Evolutionary conservation across 1,284 basidiomycete species (phyloP).

Genomic region (Marasmius sp.): DNA sequence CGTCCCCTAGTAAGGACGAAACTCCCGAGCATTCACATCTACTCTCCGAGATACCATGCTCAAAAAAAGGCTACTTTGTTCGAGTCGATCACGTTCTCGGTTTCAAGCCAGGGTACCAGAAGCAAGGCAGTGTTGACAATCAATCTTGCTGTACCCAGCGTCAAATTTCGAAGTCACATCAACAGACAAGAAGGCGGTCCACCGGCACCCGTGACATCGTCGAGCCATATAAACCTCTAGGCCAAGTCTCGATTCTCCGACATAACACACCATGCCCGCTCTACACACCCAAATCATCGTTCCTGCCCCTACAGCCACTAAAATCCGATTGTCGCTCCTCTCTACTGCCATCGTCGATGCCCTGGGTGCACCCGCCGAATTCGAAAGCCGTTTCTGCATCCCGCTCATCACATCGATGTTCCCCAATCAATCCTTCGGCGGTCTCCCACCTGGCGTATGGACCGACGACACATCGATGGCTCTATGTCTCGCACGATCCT

Average conservation of each 20-base stretch:
- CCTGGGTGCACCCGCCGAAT: conserved; percentile 41
- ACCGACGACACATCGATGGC: conserved; percentile 48
- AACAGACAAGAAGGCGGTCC: too few species aligned
- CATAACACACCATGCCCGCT: conserved; percentile 1
- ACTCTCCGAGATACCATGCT: too few species aligned
- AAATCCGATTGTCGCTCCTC: conserved; percentile 37
- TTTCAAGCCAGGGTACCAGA: too few species aligned
- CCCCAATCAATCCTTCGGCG: conserved; percentile 34
- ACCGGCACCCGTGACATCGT: conserved; percentile 4
- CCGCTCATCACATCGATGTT: conserved; percentile 32
- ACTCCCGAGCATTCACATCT: too few species aligned
- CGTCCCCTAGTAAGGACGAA: too few species aligned
- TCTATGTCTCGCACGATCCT: conserved; percentile 38
- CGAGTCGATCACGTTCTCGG: too few species aligned
- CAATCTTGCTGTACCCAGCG: too few species aligned
- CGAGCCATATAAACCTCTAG: not conserved
- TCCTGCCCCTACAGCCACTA: conserved; percentile 27
- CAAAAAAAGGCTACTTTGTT: too few species aligned
- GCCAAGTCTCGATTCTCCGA: not conserved
- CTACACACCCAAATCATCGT: conserved; percentile 26
- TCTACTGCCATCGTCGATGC: conserved; percentile 42
- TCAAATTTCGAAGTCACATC: too few species aligned
- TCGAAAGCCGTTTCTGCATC: conserved; percentile 35
- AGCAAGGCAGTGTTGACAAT: too few species aligned
- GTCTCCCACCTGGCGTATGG: conserved; percentile 37